phyloP scores from a whole-genome alignment of 2,329 filamentous ascomycete species.

The Zymoseptoria pseudotritici region DNA sequence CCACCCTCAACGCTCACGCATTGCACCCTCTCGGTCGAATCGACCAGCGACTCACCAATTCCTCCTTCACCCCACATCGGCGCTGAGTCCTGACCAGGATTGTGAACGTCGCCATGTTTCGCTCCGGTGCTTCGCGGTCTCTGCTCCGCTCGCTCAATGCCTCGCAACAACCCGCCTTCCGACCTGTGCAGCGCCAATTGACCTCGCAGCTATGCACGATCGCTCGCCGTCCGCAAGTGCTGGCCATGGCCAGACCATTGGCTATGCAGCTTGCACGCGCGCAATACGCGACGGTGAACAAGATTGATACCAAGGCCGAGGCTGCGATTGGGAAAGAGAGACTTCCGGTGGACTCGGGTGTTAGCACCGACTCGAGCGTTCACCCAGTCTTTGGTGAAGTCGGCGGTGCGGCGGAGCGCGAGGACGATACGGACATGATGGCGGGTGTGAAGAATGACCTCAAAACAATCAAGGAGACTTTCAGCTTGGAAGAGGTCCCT shows the following conservation, averaged over 20 bases:
- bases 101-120: constrained; percentile 33
- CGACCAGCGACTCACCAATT: not conserved
- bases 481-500: constrained; percentile 40
- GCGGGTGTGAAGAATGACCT: constrained; percentile 36
- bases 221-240: constrained; percentile 27
- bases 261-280: constrained; percentile 19
- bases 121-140: constrained; percentile 37
- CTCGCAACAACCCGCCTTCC: constrained; percentile 14
- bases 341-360: constrained; percentile 53
- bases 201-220: constrained; percentile 38
- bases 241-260: constrained; percentile 30
- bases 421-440: constrained; percentile 40
- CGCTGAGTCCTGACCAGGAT: not conserved
- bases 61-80: not conserved
- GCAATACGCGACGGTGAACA: constrained; percentile 29
- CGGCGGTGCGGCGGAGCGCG: constrained; percentile 25
- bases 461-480: constrained; percentile 43
- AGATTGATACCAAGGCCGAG: constrained; percentile 52
- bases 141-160: constrained; percentile 33
- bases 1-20: not conserved
- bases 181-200: constrained; percentile 29
- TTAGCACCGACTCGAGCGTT: constrained; percentile 50
- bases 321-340: constrained; percentile 47
- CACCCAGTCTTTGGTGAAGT: constrained; percentile 37
- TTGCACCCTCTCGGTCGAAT: not conserved